Evolutionary conservation across 1,284 basidiomycete species (phyloP), one percentile per base, ranked within the genome.

Genomic region (Ceratobasidium sp.): DNA sequence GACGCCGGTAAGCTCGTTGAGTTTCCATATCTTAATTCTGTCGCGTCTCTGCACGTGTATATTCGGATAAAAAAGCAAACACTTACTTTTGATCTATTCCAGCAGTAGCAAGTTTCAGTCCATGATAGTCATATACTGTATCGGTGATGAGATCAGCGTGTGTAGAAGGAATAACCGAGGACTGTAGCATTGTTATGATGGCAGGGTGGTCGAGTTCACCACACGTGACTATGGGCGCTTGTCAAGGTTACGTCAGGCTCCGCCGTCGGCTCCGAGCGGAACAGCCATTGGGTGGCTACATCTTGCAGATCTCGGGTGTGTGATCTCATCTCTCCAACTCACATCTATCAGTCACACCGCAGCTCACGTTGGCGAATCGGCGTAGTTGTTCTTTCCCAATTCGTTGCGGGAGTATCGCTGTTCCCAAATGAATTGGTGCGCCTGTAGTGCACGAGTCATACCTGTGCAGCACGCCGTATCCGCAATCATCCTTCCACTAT

Each of bases 41-140:
- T 28, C 56, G 38, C 65, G 78, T 46, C 76, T 81, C 46, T 64
- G 65, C 78, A 62, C 69, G 56, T 73, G 61, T 78, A 70, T 52
- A 61, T n/a, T n/a, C 62, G 80, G 66, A 44, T 73, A 56, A 40
- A 69, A 59, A 50, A 80, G 77, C 26, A 82, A 78, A 59, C 81
- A 42, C 68, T 56, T 76, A 92, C 92, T 92, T 88, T 85, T 95
- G 93, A 84, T 96, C 94, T 40, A 95, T 87, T 79, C 91, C 90
- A 81, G 91, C 92, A 0, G 93, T 92, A 3, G 93, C 93, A 50
- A 95, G 88, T 81, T 91, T 89, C 52, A 94, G 89, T 6, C 96
- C 96, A 82, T 97, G 96, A 83, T 94, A 96, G 83, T 97, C 94
- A 84, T 97, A 98, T 26, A 91, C 89, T 77, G 94, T 90, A 85